phyloP scores from a whole-genome alignment of 2,329 filamentous ascomycete genomes.

The Fusarium chlamydosporum region DNA sequence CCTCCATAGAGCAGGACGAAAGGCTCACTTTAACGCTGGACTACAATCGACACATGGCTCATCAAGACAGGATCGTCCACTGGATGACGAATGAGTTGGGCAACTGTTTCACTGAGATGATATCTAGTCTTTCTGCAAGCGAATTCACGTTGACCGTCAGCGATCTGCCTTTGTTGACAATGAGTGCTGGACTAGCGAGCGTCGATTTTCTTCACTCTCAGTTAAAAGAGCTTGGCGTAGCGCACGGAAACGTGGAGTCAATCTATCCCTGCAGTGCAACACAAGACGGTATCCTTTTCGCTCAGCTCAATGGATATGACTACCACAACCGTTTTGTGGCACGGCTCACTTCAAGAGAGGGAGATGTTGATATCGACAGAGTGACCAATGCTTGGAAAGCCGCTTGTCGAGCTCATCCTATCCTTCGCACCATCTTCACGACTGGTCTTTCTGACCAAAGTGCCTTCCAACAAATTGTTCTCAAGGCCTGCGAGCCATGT shows the following conservation, averaged over 20 bases:
- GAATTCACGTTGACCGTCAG: background rate
- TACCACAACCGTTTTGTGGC: background rate
- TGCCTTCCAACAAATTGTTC: conserved; percentile 1
- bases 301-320: background rate
- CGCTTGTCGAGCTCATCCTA: background rate
- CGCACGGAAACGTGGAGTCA: background rate
- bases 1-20: background rate
- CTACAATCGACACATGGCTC: conserved; percentile 1
- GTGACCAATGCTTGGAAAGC: background rate
- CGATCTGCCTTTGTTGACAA: background rate
- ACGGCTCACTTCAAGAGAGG: background rate
- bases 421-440: conserved; percentile 1
- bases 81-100: background rate
- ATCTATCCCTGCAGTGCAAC: conserved; percentile 1
- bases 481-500: background rate
- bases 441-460: background rate
- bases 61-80: background rate
- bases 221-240: background rate
- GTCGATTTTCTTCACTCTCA: background rate
- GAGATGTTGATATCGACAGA: background rate
- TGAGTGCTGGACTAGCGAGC: background rate
- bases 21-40: background rate
- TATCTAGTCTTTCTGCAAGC: background rate
- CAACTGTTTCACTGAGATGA: conserved; percentile 1
- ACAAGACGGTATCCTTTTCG: background rate